These are phyloP conservation scores for Oryza meyeriana DNA, from an alignment of 176 grass and related monocot species.

Conservation along the genomic window DNA sequence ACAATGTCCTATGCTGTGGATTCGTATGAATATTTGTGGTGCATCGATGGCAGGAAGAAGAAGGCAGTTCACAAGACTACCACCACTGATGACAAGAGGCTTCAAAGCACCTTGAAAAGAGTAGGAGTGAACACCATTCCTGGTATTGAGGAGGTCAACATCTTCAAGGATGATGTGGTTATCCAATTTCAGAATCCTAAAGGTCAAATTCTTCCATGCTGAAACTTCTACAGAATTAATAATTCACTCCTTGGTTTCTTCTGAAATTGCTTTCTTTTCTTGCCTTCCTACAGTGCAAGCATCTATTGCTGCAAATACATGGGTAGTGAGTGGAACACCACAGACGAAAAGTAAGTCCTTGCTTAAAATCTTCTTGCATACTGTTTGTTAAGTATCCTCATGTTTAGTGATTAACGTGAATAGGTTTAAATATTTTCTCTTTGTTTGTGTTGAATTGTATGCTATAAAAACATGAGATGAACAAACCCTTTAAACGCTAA, in stretches of 20 bases:
- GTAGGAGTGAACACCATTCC: slow-evolving; percentile 65
- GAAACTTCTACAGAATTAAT: neutral
- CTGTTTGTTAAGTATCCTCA: slow-evolving; percentile 8
- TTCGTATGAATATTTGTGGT: neutral
- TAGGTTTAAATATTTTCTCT: neutral
- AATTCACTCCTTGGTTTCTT: neutral
- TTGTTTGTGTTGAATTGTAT: neutral
- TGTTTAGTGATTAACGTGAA: neutral
- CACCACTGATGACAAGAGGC: slow-evolving; percentile 74
- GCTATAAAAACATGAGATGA: neutral
- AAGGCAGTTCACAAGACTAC: slow-evolving; percentile 83
- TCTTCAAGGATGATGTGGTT: slow-evolving; percentile 76
- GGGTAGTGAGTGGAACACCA: slow-evolving; percentile 70
- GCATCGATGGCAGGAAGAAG: slow-evolving; percentile 63
- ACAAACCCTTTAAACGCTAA: neutral
- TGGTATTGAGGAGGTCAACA: slow-evolving; percentile 86
- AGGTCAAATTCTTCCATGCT: slow-evolving; percentile 26
- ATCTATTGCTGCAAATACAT: slow-evolving; percentile 77
- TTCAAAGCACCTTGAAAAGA: slow-evolving; percentile 84
- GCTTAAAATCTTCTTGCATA: neutral
- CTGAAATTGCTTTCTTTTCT: neutral
- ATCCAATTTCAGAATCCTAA: slow-evolving; percentile 76
- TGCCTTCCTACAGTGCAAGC: slow-evolving; percentile 64
- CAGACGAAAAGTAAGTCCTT: slow-evolving; percentile 63
- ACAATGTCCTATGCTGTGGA: neutral